Conservation (phyloP, 495 filamentous ascomycete species). For the Lineolata rhizophorae region DNA sequence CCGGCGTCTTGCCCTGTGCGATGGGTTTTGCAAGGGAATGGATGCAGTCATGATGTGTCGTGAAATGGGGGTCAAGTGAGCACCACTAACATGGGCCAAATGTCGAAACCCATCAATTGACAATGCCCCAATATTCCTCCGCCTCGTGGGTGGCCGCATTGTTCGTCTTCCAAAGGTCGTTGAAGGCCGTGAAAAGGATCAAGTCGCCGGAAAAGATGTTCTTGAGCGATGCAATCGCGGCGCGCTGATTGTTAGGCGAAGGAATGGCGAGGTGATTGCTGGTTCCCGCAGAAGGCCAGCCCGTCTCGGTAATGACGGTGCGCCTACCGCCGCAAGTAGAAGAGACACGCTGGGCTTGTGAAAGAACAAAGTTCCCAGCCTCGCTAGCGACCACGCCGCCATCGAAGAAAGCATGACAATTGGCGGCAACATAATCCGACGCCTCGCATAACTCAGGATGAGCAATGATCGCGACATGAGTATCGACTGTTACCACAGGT, state of each 20-base stretch:
- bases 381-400: conserved; percentile 26
- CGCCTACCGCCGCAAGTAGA: conserved; percentile 31
- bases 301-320: conserved; percentile 48
- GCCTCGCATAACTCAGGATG: conserved; percentile 49
- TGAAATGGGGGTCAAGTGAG: too few relatives aligned
- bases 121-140: conserved; percentile 3
- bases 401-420: conserved; percentile 75
- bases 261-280: conserved; percentile 44
- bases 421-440: conserved; percentile 61
- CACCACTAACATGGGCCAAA: too few relatives aligned
- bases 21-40: too few relatives aligned
- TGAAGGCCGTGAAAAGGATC: conserved; percentile 52
- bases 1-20: too few relatives aligned
- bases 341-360: conserved; percentile 29
- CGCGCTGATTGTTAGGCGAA: conserved; percentile 33
- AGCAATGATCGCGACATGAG: conserved; percentile 37
- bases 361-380: conserved; percentile 40
- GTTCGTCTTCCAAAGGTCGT: conserved; percentile 37
- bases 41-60: too few relatives aligned
- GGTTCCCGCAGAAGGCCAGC: conserved; percentile 55
- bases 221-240: conserved; percentile 41
- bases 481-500: conserved; percentile 61
- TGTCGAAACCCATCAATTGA: too few relatives aligned
- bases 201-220: conserved; percentile 28
- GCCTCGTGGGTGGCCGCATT: neutral